Evolutionary conservation across 106 monocot genomes (phyloP).

Genomic region (Xerophyta viscosa): DNA sequence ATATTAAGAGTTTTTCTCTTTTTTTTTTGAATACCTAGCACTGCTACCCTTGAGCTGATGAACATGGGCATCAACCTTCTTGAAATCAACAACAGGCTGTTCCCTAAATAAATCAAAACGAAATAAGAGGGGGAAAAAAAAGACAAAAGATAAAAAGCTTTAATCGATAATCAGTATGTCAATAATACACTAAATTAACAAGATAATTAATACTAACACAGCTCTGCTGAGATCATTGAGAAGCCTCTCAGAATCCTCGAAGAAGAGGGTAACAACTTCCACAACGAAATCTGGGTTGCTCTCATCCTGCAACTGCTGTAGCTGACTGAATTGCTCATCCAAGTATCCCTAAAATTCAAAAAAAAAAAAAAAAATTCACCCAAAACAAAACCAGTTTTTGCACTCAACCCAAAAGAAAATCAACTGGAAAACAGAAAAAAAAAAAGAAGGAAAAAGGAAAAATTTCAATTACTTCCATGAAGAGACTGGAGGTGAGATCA

Average conservation of each 20-base stretch:
- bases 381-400: no score
- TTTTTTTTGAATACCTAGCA: constrained; percentile 30
- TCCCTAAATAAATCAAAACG: constrained; percentile 11
- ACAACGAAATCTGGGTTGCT: constrained; percentile 43
- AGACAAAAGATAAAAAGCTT: not conserved
- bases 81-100: constrained; percentile 40
- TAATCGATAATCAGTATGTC: not conserved
- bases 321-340: constrained; percentile 55
- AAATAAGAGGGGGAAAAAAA: not conserved
- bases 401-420: no score
- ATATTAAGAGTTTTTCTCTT: no score
- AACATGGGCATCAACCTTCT: constrained; percentile 43
- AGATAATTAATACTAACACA: constrained; percentile 23
- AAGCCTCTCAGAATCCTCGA: constrained; percentile 43
- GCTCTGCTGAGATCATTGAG: constrained; percentile 30
- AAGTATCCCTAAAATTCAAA: constrained; percentile 42
- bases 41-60: constrained; percentile 81
- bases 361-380: no score
- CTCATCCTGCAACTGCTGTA: constrained; percentile 58
- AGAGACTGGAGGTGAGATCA: constrained; percentile 30
- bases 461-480: constrained; percentile 16
- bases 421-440: no score
- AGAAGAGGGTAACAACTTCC: constrained; percentile 61
- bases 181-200: not conserved
- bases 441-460: not conserved